These are phyloP conservation scores for Spathaspora hagerdaliae DNA, from an alignment of 805 yeast genomes.

Conservation along the genomic window DNA sequence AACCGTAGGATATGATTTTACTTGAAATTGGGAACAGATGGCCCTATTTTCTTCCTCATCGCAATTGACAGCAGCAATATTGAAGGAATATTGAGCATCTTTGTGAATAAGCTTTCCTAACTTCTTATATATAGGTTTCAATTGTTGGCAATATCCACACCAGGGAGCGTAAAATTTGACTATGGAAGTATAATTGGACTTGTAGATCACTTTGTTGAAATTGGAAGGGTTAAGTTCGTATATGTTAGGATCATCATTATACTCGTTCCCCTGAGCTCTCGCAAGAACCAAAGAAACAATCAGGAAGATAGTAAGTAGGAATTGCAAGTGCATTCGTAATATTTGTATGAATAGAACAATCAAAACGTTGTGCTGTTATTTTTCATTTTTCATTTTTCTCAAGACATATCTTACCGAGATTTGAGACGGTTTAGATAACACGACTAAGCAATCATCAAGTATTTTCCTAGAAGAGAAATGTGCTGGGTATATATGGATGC, in stretches of 20 bases:
- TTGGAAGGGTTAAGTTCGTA: slow-evolving; percentile 52
- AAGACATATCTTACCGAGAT: no score
- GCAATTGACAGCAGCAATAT: slow-evolving; percentile 84
- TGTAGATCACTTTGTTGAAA: slow-evolving; percentile 63
- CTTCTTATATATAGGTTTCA: slow-evolving; percentile 61
- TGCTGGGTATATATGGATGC: no score
- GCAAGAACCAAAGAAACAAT: slow-evolving; percentile 5
- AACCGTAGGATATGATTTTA: slow-evolving; percentile 83
- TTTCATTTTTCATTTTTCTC: no score
- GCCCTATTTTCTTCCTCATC: slow-evolving; percentile 64
- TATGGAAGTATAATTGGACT: slow-evolving; percentile 72
- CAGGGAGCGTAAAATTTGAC: slow-evolving; percentile 95
- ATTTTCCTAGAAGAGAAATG: no score
- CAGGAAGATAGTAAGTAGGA: neutral
- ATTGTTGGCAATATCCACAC: slow-evolving; percentile 90
- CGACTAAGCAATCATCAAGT: no score
- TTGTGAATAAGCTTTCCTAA: slow-evolving; percentile 58
- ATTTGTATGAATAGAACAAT: neutral
- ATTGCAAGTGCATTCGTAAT: neutral
- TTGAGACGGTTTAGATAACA: no score
- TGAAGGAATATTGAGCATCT: slow-evolving; percentile 42
- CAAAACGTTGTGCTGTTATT: no score
- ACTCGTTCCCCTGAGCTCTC: slow-evolving; percentile 24
- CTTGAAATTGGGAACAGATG: slow-evolving; percentile 60
- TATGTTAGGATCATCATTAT: slow-evolving; percentile 41